phyloP scores from a whole-genome alignment of 495 filamentous ascomycete genomes.

The Podospora pseudopauciseta region DNA sequence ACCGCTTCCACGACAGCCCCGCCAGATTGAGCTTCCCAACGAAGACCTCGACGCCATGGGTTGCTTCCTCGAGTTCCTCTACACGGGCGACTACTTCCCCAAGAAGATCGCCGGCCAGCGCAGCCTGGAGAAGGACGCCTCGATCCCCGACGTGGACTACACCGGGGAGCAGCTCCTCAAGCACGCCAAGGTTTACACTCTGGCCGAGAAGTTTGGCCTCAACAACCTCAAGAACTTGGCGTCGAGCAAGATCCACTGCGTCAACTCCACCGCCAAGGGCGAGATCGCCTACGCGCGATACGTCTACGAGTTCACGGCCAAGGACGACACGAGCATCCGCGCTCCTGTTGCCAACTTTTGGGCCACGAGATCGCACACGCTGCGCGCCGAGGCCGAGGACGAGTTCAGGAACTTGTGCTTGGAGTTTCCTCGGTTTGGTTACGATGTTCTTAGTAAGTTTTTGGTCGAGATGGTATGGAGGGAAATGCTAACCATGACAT shows the following conservation, averaged over 20 bases:
- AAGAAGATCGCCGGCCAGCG: constrained; percentile 54
- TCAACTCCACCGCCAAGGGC: constrained; percentile 77
- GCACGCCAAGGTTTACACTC: constrained; percentile 84
- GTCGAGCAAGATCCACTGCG: constrained; percentile 83
- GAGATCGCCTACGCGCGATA: constrained; percentile 88
- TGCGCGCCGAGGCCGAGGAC: constrained; percentile 77
- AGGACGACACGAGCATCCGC: constrained; percentile 68
- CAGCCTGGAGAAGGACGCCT: constrained; percentile 55
- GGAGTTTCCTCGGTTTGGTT: constrained; percentile 85
- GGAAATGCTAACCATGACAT: constrained; percentile 7
- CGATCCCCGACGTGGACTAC: constrained; percentile 59
- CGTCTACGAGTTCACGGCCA: constrained; percentile 72
- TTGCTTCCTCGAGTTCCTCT: constrained; percentile 87
- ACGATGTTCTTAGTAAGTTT: constrained; percentile 73
- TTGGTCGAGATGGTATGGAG: background rate
- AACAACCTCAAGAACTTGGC: constrained; percentile 71
- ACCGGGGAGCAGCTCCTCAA: constrained; percentile 73
- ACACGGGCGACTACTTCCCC: constrained; percentile 87
- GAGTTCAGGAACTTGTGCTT: constrained; percentile 79
- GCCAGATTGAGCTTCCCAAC: constrained; percentile 62
- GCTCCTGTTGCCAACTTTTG: constrained; percentile 87
- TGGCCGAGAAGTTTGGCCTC: constrained; percentile 75
- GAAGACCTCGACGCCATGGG: constrained; percentile 79
- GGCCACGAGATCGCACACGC: constrained; percentile 73
- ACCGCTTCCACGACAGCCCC: constrained; percentile 40